These are phyloP conservation scores for Spiraea crenata DNA, from an alignment of 331 rosid species.

Conservation along the genomic window DNA sequence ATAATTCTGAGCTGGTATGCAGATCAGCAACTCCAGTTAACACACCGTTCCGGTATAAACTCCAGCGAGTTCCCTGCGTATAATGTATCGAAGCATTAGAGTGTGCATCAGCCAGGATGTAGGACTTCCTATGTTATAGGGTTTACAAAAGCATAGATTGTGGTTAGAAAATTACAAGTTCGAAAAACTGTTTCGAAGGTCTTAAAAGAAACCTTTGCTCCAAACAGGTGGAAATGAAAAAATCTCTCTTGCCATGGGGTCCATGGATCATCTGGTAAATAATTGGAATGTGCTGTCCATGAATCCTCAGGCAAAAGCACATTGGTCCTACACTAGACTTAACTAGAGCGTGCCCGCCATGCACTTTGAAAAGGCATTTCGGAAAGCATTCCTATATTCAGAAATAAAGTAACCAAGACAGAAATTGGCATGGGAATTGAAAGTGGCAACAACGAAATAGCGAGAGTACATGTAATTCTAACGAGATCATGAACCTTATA, in stretches of 20 bases:
- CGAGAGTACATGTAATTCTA: neutral
- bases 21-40: too few relatives aligned
- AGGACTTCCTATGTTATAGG: neutral
- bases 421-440: slow-evolving; percentile 10
- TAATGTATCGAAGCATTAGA: neutral
- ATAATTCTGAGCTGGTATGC: neutral
- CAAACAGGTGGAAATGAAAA: neutral
- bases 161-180: too few relatives aligned
- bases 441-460: neutral
- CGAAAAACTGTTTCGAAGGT: neutral
- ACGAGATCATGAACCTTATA: slow-evolving; percentile 14
- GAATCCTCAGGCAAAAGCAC: neutral
- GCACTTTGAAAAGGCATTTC: slow-evolving; percentile 3
- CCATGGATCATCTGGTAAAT: neutral
- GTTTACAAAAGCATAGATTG: neutral
- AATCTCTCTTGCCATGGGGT: neutral
- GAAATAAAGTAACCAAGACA: slow-evolving; percentile 20
- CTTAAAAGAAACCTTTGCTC: neutral
- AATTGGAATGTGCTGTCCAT: too few relatives aligned
- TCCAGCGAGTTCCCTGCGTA: neutral
- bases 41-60: neutral
- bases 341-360: neutral
- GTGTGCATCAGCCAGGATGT: neutral
- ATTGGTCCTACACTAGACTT: neutral
- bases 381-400: slow-evolving; percentile 9